These are phyloP conservation scores for Penicillium thymicola DNA, from an alignment of 2,329 filamentous ascomycete species.

Conservation along the genomic window DNA sequence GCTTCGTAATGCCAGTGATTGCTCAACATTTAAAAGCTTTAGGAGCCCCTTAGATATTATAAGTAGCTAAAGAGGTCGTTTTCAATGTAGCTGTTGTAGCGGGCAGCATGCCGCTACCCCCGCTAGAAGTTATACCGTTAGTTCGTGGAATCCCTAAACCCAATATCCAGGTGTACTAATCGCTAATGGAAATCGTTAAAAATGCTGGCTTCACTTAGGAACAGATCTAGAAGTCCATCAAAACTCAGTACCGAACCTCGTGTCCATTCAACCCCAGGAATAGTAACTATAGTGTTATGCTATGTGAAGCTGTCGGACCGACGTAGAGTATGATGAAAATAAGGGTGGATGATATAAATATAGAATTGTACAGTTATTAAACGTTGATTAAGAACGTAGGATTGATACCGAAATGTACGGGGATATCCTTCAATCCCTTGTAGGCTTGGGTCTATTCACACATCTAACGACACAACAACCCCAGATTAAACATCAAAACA, in stretches of 20 bases:
- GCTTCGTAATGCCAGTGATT: background rate
- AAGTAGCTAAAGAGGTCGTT: background rate
- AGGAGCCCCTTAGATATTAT: background rate
- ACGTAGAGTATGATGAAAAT: background rate
- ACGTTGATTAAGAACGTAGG: background rate
- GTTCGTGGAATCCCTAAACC: background rate
- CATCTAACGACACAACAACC: background rate
- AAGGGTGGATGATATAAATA: background rate
- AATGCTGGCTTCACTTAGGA: background rate
- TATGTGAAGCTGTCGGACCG: background rate
- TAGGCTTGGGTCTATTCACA: background rate
- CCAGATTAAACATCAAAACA: background rate
- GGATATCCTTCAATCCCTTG: background rate
- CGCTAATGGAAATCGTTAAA: background rate
- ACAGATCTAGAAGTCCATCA: background rate
- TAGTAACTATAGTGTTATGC: background rate
- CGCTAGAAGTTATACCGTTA: too few species aligned
- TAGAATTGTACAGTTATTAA: background rate
- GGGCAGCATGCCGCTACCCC: too few species aligned
- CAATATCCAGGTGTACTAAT: background rate
- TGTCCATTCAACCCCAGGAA: background rate
- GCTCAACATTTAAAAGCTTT: background rate
- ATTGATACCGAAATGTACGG: background rate
- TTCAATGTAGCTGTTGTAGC: background rate
- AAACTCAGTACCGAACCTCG: too few species aligned